These are phyloP conservation scores for Cardamine chenopodiifolia DNA, from an alignment of 345 rosid genomes.

Conservation along the genomic window DNA sequence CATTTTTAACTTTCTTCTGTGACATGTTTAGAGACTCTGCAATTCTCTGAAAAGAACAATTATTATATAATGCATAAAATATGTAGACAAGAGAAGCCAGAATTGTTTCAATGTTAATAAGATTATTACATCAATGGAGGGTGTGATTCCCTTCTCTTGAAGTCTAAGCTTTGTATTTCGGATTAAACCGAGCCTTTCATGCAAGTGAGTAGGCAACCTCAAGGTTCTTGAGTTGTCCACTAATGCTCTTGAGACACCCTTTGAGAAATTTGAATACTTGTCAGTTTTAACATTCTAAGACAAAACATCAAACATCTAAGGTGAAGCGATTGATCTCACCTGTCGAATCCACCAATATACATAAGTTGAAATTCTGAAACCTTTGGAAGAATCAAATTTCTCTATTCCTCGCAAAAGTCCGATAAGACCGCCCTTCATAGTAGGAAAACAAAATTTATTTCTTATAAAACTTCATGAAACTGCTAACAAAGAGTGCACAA, in stretches of 20 bases:
- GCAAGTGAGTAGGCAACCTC: conserved; percentile 84
- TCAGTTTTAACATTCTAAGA: conserved; percentile 13
- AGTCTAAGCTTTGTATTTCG: conserved; percentile 86
- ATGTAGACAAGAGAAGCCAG: neutral
- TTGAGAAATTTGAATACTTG: conserved; percentile 27
- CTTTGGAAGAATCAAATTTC: conserved; percentile 94
- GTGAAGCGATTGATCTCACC: conserved; percentile 47
- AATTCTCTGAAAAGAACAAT: conserved; percentile 63
- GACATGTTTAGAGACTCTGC: conserved; percentile 90
- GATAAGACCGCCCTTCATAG: conserved; percentile 84
- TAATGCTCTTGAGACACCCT: conserved; percentile 94
- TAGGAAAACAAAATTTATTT: too few relatives aligned
- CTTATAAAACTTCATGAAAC: too few relatives aligned
- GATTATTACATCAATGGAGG: conserved; percentile 80
- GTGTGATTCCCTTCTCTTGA: conserved; percentile 81
- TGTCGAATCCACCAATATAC: conserved; percentile 99
- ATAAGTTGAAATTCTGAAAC: conserved; percentile 88
- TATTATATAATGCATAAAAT: conserved; percentile 22
- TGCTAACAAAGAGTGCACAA: conserved; percentile 24
- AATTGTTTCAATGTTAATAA: conserved; percentile 1
- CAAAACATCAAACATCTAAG: neutral
- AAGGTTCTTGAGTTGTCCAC: conserved; percentile 85
- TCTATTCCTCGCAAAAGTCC: conserved; percentile 93
- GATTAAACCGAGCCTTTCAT: conserved; percentile 80
- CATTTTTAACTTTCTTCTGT: conserved; percentile 88